phyloP scores from a whole-genome alignment of 2,329 filamentous ascomycete genomes.

The Beauveria sp. region DNA sequence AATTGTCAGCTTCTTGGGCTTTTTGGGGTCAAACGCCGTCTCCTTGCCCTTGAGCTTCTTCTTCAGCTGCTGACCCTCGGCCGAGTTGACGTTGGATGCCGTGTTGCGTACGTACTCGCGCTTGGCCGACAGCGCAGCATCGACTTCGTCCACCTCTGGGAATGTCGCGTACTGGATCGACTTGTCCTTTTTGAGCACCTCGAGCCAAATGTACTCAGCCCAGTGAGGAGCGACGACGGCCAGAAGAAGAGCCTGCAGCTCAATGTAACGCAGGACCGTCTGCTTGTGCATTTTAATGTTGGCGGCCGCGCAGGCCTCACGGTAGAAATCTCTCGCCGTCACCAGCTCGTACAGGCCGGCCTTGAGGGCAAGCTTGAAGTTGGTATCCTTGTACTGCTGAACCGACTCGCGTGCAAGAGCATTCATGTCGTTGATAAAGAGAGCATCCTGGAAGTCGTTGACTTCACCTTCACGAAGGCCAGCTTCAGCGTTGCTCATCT shows the following conservation, averaged over 20 bases:
- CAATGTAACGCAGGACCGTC: slow-evolving; percentile 70
- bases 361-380: slow-evolving; percentile 77
- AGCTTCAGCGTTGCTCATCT: slow-evolving; percentile 62
- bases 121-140: slow-evolving; percentile 62
- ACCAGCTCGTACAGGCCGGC: slow-evolving; percentile 84
- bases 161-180: slow-evolving; percentile 75
- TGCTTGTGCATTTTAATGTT: slow-evolving; percentile 83
- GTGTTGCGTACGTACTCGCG: slow-evolving; percentile 73
- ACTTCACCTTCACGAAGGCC: slow-evolving; percentile 66
- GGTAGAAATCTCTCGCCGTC: slow-evolving; percentile 83
- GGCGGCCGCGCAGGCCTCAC: slow-evolving; percentile 68
- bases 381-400: slow-evolving; percentile 69
- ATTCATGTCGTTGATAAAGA: slow-evolving; percentile 94
- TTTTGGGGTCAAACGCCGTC: slow-evolving; percentile 76
- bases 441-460: slow-evolving; percentile 72
- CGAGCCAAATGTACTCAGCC: slow-evolving; percentile 89
- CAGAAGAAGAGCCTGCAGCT: slow-evolving; percentile 77
- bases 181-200: slow-evolving; percentile 69
- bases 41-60: slow-evolving; percentile 90
- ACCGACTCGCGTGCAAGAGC: slow-evolving; percentile 69
- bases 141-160: slow-evolving; percentile 57
- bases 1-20: slow-evolving; percentile 85
- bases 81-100: slow-evolving; percentile 68
- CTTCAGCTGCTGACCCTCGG: slow-evolving; percentile 76
- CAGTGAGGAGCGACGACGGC: slow-evolving; percentile 86